Conservation (phyloP, 371 early-diverging fungal genomes). For the Mucor indicus region DNA sequence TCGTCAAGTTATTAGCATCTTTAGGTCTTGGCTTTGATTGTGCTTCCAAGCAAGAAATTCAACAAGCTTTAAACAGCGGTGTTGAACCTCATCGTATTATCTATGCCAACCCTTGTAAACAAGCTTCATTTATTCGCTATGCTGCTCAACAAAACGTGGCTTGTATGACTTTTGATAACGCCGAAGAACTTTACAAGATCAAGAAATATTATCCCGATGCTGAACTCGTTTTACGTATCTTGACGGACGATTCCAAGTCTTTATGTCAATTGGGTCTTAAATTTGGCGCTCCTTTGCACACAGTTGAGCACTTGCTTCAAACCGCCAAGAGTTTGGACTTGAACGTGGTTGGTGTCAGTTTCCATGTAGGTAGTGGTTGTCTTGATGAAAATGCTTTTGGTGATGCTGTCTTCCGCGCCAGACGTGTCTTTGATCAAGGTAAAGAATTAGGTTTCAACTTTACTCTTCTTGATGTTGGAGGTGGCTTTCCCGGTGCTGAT, state of each 20-base stretch:
- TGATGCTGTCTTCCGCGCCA: conserved; percentile 87
- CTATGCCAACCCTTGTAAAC: conserved; percentile 98
- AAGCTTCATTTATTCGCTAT: conserved; percentile 87
- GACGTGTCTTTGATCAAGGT: conserved; percentile 85
- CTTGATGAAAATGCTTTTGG: conserved; percentile 85
- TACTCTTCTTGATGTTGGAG: conserved; percentile 90
- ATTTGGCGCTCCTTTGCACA: conserved; percentile 88
- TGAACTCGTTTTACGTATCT: conserved; percentile 87
- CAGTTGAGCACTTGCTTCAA: conserved; percentile 66
- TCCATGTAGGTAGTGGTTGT: conserved; percentile 97
- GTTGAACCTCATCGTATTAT: conserved; percentile 82
- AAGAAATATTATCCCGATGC: conserved; percentile 79
- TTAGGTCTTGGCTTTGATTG: conserved; percentile 94
- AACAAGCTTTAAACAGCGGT: conserved; percentile 77
- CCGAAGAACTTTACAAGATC: conserved; percentile 94
- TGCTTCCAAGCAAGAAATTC: conserved; percentile 86
- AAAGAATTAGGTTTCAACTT: conserved; percentile 73
- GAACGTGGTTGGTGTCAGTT: conserved; percentile 88
- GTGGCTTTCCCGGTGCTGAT: conserved; percentile 94
- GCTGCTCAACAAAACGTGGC: conserved; percentile 75
- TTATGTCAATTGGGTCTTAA: conserved; percentile 93
- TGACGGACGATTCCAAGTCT: conserved; percentile 93
- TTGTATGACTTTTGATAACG: conserved; percentile 98
- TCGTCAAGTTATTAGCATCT: conserved; percentile 79
- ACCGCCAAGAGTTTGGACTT: conserved; percentile 80